Base-by-base conservation (phyloP, 352 stramenopile genomes). In the Phytophthora meadii region DNA sequence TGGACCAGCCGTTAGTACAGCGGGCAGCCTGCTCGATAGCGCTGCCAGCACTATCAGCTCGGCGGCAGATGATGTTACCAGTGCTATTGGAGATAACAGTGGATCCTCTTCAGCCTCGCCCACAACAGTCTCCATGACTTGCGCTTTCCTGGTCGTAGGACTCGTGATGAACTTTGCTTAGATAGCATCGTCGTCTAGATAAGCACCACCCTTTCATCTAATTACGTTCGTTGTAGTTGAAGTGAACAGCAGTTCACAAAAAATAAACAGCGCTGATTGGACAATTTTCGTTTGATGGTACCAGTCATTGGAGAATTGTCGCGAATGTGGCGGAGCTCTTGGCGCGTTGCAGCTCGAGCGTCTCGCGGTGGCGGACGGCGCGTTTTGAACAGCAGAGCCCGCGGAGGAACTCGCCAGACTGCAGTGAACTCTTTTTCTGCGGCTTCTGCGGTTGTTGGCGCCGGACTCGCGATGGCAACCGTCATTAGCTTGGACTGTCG, bases 311-410 rank as follows among this genome's bases (percentile, higher is more conserved):
- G 41, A 36, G 47, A 69, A 62, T 60, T 63, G 28, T 61, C 36
- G 47, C 36, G 50, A 72, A 73, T 76, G 68, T 76, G 69, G 68
- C 40, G 51, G 50, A 73, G 39, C 36, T 70, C 53, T 37, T 70
- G 54, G 58, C 45, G 54, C 36, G 40, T 44, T 22, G 46, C 46
- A 5, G 46, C 53, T 24, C 36, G 53, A 10, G 42, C 48, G 3
- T 17, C 28, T 27, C 42, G 47, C 37, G 17, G 25, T 9, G 50
- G 45, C 1, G 49, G 49, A 15, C 63, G 49, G 32, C 59, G 40
- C 24, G 32, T 70, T 12, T 28, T 39, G 22, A 47, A 39, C 36
- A 36, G 11, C 42, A 63, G 41, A 22, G 15, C 48, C 12, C 22
- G 17, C 24, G 40, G 14, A 17, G 14, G 14, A 25, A 17, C 37